Base-by-base conservation (phyloP, 805 yeast species). In the Lipomyces oligophaga region DNA sequence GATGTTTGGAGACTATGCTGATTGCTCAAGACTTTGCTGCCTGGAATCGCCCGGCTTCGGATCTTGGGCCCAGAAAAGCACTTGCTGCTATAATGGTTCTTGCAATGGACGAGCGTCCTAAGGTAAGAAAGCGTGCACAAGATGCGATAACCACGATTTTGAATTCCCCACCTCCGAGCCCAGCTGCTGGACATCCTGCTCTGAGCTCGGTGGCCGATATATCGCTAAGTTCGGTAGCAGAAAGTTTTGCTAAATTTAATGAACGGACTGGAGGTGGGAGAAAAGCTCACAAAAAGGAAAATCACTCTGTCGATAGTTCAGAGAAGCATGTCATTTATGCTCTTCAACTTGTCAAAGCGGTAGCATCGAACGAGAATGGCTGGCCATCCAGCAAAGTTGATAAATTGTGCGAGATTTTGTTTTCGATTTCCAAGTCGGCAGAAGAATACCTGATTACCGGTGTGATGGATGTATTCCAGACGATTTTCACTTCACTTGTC, bases 121-220 rank as follows among this genome's bases (percentile, higher is more conserved):
- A 93, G 60, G 95, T 93, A 10, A 79, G 98, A 65, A 86, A 84
- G 76, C 82, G 97, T 71, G 95, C 97, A 1, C 83, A 81, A 60
- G 98, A 93, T 47, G 85, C 97, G 1, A 74, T 93, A n/a, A 68
- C 74, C 39, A 74, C 71, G 2, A 70, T 93, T 25, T 69, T 93
- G 50, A 55, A 68, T 2, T 75, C 75, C 52, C 82, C 85, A 2
- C 79, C 81, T 7, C 94, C 96, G 8, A 84, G 88, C 8, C 90
- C 95, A 6, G 73, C 81, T 11, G 74, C 81, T 4, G 82, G 78
- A 33, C 97, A 90, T 63, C 82, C 85, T 32, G 95, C 86, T 5
- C 73, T 88, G n/a, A 63, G 70, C 1, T 61, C 78, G 39, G 79
- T 87, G 54, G 85, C 88, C 5, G 86, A 81, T 34, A 72, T 80